Evolutionary conservation across 164 flowering plant species (phyloP).

Genomic region (Brasenia schreberi): DNA sequence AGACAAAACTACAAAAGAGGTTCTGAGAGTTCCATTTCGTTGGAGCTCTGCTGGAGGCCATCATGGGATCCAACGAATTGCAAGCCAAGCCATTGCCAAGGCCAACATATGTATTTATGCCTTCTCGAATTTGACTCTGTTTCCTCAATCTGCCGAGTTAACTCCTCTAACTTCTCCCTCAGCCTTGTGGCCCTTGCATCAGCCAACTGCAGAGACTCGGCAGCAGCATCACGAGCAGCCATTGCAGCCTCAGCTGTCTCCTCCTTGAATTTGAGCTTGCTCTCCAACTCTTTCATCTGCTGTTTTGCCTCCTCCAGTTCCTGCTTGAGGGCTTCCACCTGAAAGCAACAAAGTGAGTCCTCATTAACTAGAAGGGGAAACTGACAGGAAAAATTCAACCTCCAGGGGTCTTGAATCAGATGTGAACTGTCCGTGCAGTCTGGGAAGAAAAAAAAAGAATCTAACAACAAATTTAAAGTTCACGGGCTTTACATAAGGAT

Average conservation of each 20-base stretch:
- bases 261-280: constrained; percentile 85
- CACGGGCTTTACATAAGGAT: too few species aligned
- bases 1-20: constrained; percentile 46
- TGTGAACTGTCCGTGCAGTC: too few species aligned
- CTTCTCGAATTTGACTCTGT: constrained; percentile 29
- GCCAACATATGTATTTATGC: constrained; percentile 85
- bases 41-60: constrained; percentile 38
- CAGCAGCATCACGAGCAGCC: constrained; percentile 95
- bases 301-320: constrained; percentile 80
- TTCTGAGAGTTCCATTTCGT: constrained; percentile 97
- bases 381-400: too few species aligned
- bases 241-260: constrained; percentile 93
- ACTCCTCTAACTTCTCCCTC: constrained; percentile 81
- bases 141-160: constrained; percentile 72
- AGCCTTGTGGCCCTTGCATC: constrained; percentile 71
- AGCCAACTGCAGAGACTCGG: constrained; percentile 71
- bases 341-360: constrained; percentile 13
- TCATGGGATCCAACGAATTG: constrained; percentile 48
- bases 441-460: too few species aligned
- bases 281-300: constrained; percentile 57
- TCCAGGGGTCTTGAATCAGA: too few species aligned
- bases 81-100: constrained; percentile 93
- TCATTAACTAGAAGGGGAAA: too few species aligned
- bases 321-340: constrained; percentile 51
- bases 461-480: too few species aligned